A percentile compares a stretch with the other conserved stretches of the same genome.
Evolutionary conservation across 768 basidiomycete species (phyloP).

Genomic region (Mycena vulgaris): DNA sequence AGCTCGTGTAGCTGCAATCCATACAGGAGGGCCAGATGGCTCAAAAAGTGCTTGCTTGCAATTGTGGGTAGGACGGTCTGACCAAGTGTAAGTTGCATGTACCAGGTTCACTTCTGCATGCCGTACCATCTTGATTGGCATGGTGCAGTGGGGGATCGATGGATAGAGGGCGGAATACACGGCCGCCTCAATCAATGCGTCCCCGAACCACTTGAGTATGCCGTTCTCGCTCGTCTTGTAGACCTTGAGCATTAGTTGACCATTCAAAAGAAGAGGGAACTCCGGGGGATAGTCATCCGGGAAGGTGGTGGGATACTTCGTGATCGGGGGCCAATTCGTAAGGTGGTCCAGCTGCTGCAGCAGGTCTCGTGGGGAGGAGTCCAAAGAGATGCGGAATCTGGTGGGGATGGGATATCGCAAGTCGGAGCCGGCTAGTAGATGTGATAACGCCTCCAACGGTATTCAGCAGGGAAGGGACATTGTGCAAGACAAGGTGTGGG

Average conservation of each 20-base stretch:
- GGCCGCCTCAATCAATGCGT: background rate
- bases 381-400: background rate
- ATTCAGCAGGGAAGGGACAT: too few species aligned
- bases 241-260: too few species aligned
- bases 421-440: too few species aligned
- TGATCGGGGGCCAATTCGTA: background rate
- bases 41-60: background rate
- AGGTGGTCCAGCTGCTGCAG: background rate
- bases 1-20: background rate
- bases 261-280: too few species aligned
- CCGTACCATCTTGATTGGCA: too few species aligned
- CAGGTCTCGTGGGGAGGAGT: background rate
- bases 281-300: too few species aligned
- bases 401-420: background rate
- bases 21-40: background rate
- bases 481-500: too few species aligned
- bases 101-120: too few species aligned
- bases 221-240: too few species aligned
- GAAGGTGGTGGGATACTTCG: too few species aligned
- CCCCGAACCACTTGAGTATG: background rate
- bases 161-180: background rate
- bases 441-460: too few species aligned
- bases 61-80: background rate
- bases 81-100: background rate
- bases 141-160: background rate